Conservation (phyloP, 495 filamentous ascomycete species). For the Filosporella fistucella region DNA sequence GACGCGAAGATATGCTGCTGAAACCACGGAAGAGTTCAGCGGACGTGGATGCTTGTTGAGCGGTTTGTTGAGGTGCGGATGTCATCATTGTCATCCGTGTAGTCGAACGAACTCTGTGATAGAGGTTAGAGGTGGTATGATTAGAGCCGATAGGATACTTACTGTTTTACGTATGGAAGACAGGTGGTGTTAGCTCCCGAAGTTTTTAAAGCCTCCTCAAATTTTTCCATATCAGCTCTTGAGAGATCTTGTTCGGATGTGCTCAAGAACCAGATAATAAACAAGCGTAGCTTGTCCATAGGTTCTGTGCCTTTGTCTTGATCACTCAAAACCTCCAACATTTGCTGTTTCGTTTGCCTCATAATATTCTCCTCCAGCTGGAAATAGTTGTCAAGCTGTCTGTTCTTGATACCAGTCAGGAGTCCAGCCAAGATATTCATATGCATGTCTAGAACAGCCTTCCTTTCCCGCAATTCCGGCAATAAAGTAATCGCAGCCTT, state of each 20-base stretch:
- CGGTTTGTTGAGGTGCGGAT: slow-evolving; percentile 65
- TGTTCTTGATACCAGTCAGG: slow-evolving; percentile 85
- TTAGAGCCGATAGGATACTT: slow-evolving; percentile 24
- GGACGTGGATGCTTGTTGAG: slow-evolving; percentile 49
- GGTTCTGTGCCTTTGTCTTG: slow-evolving; percentile 76
- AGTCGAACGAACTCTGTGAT: slow-evolving; percentile 76
- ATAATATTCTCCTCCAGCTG: slow-evolving; percentile 92
- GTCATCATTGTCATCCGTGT: slow-evolving; percentile 99
- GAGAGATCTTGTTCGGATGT: slow-evolving; percentile 87
- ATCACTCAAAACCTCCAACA: slow-evolving; percentile 83
- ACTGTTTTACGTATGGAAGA: slow-evolving; percentile 81
- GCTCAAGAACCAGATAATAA: slow-evolving; percentile 97
- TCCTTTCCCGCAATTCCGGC: slow-evolving; percentile 88
- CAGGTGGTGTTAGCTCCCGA: slow-evolving; percentile 70
- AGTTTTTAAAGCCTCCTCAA: slow-evolving; percentile 78
- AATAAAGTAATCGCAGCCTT: slow-evolving; percentile 92
- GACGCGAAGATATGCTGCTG: slow-evolving; percentile 77
- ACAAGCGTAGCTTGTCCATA: slow-evolving; percentile 83
- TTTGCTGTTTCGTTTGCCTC: slow-evolving; percentile 86
- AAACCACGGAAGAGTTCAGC: slow-evolving; percentile 85
- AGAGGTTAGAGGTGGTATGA: slow-evolving; percentile 25
- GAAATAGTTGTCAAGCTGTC: slow-evolving; percentile 93
- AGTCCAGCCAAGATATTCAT: slow-evolving; percentile 95
- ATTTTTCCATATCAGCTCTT: slow-evolving; percentile 75
- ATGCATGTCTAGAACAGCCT: slow-evolving; percentile 92